Conservation (phyloP, 768 basidiomycete genomes). For the Tylopilus vinaceipallidus region DNA sequence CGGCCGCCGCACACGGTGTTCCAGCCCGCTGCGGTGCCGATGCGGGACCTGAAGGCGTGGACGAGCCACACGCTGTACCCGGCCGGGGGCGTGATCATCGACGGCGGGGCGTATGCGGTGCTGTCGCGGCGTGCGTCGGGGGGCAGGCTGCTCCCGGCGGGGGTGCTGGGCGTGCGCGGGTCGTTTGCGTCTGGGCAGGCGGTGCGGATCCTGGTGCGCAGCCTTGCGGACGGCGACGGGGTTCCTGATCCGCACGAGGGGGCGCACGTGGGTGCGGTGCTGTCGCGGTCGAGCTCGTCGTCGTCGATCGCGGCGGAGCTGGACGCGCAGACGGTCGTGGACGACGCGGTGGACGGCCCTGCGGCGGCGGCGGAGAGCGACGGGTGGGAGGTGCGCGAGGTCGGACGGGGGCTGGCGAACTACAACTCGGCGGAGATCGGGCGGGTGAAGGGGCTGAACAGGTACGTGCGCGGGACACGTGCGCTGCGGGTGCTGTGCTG, state of each 20-base stretch:
- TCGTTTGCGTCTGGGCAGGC: conserved; percentile 94
- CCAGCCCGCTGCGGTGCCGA: conserved; percentile 64
- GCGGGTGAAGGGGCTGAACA: conserved; percentile 85
- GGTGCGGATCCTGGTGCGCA: conserved; percentile 72
- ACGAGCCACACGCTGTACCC: conserved; percentile 93
- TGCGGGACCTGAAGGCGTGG: conserved; percentile 92
- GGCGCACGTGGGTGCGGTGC: conserved; percentile 28
- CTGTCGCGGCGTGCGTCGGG: conserved; percentile 84
- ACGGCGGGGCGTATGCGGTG: conserved; percentile 84
- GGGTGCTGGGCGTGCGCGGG: conserved; percentile 84
- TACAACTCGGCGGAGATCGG: conserved; percentile 93
- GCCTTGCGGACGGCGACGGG: conserved; percentile 25
- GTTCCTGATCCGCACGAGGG: conserved; percentile 19
- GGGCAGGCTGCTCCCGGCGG: conserved; percentile 87
- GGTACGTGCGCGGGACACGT: conserved; percentile 53
- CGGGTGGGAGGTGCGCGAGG: conserved; percentile 77
- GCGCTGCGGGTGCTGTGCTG: neutral
- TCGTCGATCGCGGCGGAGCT: conserved; percentile 29
- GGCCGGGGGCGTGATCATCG: conserved; percentile 85
- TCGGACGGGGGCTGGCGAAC: conserved; percentile 92
- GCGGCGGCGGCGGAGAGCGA: conserved; percentile 41
- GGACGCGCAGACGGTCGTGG: conserved; percentile 25
- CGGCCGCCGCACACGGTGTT: conserved; percentile 90
- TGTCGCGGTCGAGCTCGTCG: conserved; percentile 41
- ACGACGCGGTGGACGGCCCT: conserved; percentile 31